Conservation (phyloP, 164 flowering plant species). For the Stephania cephalantha region DNA sequence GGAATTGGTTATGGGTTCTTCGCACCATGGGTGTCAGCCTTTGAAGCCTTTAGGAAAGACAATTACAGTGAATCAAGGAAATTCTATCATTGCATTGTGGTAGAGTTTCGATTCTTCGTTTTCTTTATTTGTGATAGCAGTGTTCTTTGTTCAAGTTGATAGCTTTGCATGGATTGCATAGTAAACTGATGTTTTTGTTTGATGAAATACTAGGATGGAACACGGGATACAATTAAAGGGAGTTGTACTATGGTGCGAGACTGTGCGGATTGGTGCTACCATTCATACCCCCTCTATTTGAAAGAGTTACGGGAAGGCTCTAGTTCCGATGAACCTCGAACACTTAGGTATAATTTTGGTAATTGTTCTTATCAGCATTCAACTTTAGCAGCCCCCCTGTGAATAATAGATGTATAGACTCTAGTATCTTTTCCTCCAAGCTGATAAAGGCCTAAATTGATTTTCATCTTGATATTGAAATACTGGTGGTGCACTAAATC, state of each 20-base stretch:
- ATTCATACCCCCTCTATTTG: conserved; percentile 69
- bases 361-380: neutral
- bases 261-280: conserved; percentile 69
- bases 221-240: conserved; percentile 79
- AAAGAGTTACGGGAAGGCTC: conserved; percentile 65
- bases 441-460: neutral
- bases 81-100: conserved; percentile 75
- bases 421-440: neutral
- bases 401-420: neutral
- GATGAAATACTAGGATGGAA: conserved; percentile 64
- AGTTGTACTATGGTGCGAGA: conserved; percentile 85
- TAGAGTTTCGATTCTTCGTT: conserved; percentile 19
- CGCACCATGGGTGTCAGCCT: conserved; percentile 86
- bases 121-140: neutral
- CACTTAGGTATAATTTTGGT: conserved; percentile 49
- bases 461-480: neutral
- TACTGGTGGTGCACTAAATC: too few relatives aligned
- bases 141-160: neutral
- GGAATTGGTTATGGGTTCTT: conserved; percentile 88
- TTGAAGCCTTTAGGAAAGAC: conserved; percentile 81
- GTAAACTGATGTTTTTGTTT: neutral
- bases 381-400: neutral
- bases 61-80: conserved; percentile 36
- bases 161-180: neutral
- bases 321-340: conserved; percentile 42